These are phyloP conservation scores for Castanopsis chinensis DNA, from an alignment of 306 rosid genomes.

Conservation along the genomic window DNA sequence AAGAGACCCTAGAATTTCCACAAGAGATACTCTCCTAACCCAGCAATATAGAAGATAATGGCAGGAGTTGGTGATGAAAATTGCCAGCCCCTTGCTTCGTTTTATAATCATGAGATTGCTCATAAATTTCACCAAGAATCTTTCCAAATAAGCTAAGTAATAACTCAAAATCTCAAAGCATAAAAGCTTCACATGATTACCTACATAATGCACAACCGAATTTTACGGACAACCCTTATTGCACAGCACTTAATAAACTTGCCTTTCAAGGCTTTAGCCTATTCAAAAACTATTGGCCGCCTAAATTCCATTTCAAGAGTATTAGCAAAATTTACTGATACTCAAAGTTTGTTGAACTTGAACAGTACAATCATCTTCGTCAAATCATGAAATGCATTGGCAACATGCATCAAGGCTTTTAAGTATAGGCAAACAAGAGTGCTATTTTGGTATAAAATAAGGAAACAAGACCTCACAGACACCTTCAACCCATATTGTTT, in stretches of 20 bases:
- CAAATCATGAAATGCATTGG: background rate
- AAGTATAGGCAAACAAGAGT: background rate
- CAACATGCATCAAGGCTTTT: background rate
- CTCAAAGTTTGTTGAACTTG: conserved; percentile 1
- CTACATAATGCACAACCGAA: background rate
- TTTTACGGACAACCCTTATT: background rate
- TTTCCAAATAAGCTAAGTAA: background rate
- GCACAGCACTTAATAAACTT: background rate
- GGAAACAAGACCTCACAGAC: background rate
- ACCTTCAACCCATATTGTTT: conserved; percentile 2
- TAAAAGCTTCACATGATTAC: background rate
- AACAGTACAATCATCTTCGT: background rate
- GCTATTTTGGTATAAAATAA: background rate
- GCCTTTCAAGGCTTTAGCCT: background rate
- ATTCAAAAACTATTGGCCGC: background rate
- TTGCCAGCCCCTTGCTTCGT: background rate
- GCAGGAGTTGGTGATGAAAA: background rate
- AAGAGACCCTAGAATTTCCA: background rate
- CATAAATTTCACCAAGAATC: background rate
- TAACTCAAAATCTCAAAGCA: background rate
- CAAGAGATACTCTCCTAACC: background rate
- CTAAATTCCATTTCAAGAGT: conserved; percentile 1
- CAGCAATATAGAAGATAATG: background rate
- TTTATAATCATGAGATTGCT: background rate
- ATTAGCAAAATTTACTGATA: background rate